Evolutionary conservation across 306 rosid species (phyloP), one percentile per base, ranked within the genome.

Genomic region (Macrotyloma uniflorum): DNA sequence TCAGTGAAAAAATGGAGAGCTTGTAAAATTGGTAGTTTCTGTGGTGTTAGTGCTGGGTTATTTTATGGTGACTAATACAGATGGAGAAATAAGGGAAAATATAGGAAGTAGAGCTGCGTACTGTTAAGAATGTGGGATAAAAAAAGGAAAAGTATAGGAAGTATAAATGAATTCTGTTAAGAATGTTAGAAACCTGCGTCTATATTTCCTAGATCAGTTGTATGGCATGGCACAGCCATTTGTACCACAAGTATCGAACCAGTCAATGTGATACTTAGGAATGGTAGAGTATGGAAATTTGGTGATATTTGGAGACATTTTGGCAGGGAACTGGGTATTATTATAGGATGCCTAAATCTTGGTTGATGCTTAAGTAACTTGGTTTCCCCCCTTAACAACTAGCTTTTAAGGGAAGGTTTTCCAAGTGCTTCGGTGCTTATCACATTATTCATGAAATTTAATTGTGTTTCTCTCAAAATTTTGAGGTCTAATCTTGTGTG

Each of bases 121-220:
- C 46, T 40, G 3, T 40, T 36, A 36, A 36, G 42, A 36, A 36
- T 36, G 42, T 23, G 28, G 36, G 51, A 36, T 32, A 43, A 9
- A n/a, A 63, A 46, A 20, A 43, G 53, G 71, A 23, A 36, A 43
- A 51, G 19, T 14, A 36, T 53, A 33, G 28, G 63, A 67, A 16
- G 20, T 47, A 45, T 1, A 54, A 58, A 42, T 45, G 8, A 23
- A 12, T 45, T 55, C 23, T 80, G 43, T 8, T 40, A 72, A 66
- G 51, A 72, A 71, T 70, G 28, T 53, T 55, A 55, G 84, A 70
- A 57, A 63, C 67, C 51, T 5, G 22, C 40, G 51, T 6, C 54
- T 23, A 58, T 66, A 67, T 51, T 18, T 28, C 54, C 62, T 68
- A 45, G 71, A 74, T 55, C 14, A 74, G 43, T 38, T 36, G 59